phyloP scores from a whole-genome alignment of 768 basidiomycete genomes.

The Paxillus ammoniavirescens region DNA sequence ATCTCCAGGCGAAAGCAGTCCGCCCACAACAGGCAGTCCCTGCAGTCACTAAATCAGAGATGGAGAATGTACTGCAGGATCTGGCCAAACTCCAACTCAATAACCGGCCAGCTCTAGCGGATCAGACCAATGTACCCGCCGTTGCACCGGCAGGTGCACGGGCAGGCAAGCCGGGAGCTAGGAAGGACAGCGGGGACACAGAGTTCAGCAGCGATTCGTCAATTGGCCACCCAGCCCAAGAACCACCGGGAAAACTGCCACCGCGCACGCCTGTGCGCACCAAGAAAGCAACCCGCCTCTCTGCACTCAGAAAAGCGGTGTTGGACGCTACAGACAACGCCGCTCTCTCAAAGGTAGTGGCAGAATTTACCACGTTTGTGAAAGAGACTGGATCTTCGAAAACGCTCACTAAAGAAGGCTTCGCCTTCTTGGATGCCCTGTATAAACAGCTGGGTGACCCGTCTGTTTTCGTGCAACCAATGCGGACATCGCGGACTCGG shows the following conservation, averaged over 20 bases:
- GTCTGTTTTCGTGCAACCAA: constrained; percentile 52
- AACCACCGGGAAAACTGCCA: constrained; percentile 16
- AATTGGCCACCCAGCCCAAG: constrained; percentile 31
- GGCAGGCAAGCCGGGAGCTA: constrained; percentile 29
- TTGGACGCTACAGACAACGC: constrained; percentile 51
- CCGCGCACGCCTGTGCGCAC: constrained; percentile 33
- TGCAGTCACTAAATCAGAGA: constrained; percentile 37
- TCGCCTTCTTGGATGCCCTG: constrained; percentile 65
- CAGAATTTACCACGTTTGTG: constrained; percentile 61
- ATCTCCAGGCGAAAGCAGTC: constrained; percentile 31
- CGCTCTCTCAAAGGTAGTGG: constrained; percentile 51
- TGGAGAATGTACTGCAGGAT: constrained; percentile 57
- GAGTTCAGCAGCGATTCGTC: constrained; percentile 41
- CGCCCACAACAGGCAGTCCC: constrained; percentile 16
- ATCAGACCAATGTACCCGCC: constrained; percentile 42
- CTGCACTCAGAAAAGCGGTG: constrained; percentile 43
- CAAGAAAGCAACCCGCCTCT: constrained; percentile 48
- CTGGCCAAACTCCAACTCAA: constrained; percentile 59
- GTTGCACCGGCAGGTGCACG: constrained; percentile 34
- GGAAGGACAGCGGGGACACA: constrained; percentile 35
- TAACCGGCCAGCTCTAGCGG: constrained; percentile 48
- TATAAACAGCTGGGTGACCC: constrained; percentile 72
- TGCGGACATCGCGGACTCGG: constrained; percentile 45
- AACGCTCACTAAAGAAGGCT: constrained; percentile 68
- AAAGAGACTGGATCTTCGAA: constrained; percentile 61